A percentile compares a stretch with the other conserved stretches of the same genome.
phyloP scores from a whole-genome alignment of 164 flowering plant genomes.

The Umbilicus rupestris region DNA sequence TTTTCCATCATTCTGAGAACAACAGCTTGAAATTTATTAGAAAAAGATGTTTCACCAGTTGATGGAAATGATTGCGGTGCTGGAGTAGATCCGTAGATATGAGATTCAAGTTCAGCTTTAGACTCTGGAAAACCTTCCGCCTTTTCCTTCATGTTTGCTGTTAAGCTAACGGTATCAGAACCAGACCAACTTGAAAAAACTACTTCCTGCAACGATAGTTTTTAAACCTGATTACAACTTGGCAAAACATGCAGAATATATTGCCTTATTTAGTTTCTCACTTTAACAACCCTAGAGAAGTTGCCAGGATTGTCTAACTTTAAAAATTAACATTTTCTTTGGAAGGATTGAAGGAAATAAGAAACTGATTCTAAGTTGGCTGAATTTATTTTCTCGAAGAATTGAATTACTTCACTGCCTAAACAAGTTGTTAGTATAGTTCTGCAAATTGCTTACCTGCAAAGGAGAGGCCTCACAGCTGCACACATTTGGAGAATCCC shows the following conservation, averaged over 20 bases:
- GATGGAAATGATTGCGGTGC: background rate
- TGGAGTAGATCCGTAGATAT: background rate
- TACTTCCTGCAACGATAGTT: background rate
- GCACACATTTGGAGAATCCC: background rate
- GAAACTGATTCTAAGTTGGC: background rate
- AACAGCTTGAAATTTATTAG: background rate
- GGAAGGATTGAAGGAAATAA: too few species aligned
- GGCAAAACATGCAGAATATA: background rate
- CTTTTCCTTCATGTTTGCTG: background rate
- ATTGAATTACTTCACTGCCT: background rate
- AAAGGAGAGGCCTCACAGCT: background rate
- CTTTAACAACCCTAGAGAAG: too few species aligned
- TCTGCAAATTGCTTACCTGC: background rate
- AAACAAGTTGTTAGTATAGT: background rate
- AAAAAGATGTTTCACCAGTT: background rate
- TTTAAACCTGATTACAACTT: background rate
- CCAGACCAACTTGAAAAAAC: background rate
- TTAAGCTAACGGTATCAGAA: background rate
- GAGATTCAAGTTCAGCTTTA: background rate
- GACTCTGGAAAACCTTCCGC: background rate
- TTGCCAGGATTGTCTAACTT: too few species aligned
- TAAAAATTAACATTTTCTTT: too few species aligned
- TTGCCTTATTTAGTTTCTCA: too few species aligned
- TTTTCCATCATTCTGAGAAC: conserved; percentile 5
- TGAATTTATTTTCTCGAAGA: background rate